phyloP scores from a whole-genome alignment of 2,329 filamentous ascomycete species.

The Fusarium odoratissimum region DNA sequence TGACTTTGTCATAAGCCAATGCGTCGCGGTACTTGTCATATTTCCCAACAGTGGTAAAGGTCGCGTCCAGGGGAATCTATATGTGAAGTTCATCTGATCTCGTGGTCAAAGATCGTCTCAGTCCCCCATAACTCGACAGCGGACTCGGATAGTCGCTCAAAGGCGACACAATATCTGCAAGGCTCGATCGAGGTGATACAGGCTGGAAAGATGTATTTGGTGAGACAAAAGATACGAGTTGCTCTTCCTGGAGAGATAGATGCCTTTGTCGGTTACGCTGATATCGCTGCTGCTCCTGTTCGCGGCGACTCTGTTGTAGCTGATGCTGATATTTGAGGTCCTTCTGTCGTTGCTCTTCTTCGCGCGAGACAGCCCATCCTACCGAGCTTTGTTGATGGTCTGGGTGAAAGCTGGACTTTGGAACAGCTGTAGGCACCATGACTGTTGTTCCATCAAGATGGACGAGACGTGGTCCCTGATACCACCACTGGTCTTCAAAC shows the following conservation, averaged over 20 bases:
- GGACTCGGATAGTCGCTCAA: slow-evolving; percentile 43
- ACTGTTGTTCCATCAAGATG: slow-evolving; percentile 38
- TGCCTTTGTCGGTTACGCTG: slow-evolving; percentile 17
- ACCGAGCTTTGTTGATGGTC: slow-evolving; percentile 25
- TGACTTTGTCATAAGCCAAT: neutral
- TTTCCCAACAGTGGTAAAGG: neutral
- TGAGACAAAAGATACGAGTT: slow-evolving; percentile 16
- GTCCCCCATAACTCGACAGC: slow-evolving; percentile 32
- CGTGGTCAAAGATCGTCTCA: slow-evolving; percentile 43
- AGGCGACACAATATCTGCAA: slow-evolving; percentile 41
- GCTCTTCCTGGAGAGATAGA: slow-evolving; percentile 26
- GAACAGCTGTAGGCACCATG: slow-evolving; percentile 31
- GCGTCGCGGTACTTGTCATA: neutral
- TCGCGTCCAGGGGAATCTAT: neutral
- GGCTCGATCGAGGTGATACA: slow-evolving; percentile 33
- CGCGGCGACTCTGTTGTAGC: slow-evolving; percentile 13
- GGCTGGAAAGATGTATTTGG: slow-evolving; percentile 24
- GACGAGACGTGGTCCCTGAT: slow-evolving; percentile 55
- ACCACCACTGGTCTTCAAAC: slow-evolving; percentile 69
- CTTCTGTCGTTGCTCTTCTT: slow-evolving; percentile 12
- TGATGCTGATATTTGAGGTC: slow-evolving; percentile 11
- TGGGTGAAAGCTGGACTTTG: slow-evolving; percentile 21
- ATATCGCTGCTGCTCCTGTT: neutral
- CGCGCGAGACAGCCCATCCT: slow-evolving; percentile 33
- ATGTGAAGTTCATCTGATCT: slow-evolving; percentile 42